Percentiles rank a stretch among this genome's conserved stretches.
Evolutionary conservation across 306 rosid genomes (phyloP).

Genomic region (Astragalus membranaceus): DNA sequence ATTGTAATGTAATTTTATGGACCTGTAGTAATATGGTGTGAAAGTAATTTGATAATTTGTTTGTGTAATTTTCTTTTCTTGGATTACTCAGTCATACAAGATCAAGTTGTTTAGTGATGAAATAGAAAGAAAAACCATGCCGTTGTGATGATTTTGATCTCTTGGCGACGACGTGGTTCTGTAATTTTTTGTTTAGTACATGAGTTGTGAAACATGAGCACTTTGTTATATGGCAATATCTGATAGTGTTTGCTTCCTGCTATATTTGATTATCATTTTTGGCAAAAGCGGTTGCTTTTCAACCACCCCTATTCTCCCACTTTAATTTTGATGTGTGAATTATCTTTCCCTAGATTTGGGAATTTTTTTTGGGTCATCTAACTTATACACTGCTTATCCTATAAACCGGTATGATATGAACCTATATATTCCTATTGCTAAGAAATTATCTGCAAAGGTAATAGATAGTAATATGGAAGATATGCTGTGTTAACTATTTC

Average conservation of each 20-base stretch:
- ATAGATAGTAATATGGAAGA: background rate
- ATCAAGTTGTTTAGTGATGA: background rate
- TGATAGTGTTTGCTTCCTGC: background rate
- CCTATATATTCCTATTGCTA: background rate
- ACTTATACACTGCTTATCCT: background rate
- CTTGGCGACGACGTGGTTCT: background rate
- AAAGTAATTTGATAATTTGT: background rate
- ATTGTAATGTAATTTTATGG: background rate
- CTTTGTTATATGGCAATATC: background rate
- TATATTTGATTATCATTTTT: background rate
- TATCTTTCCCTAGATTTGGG: background rate
- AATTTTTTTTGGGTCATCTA: background rate
- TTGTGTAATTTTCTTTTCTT: too few species aligned
- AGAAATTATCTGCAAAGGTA: background rate
- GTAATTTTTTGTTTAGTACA: background rate
- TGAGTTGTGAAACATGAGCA: background rate
- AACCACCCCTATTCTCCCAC: background rate
- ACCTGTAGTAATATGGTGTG: background rate
- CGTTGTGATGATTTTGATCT: too few species aligned
- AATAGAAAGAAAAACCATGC: background rate
- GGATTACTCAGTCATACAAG: background rate
- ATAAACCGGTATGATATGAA: background rate
- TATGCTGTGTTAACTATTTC: conserved; percentile 17
- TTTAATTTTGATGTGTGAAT: background rate
- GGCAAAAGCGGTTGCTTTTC: background rate